Evolutionary conservation across 768 basidiomycete genomes (phyloP), one percentile per base, ranked within the genome.

Genomic region (Agrocybe pediades): DNA sequence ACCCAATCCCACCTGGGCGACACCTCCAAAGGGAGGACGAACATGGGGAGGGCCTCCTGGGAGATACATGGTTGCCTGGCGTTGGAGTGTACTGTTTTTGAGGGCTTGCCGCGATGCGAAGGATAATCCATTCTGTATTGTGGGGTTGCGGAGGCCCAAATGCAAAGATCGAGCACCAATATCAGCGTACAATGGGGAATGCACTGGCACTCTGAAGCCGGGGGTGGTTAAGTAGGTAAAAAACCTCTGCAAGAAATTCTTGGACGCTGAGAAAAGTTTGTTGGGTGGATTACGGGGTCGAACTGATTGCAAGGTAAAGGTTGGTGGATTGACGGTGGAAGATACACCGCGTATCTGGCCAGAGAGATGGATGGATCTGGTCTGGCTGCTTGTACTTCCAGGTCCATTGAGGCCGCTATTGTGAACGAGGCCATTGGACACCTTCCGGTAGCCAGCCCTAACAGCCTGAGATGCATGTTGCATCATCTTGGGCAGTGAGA

Each of bases 1-100:
- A 30, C 89, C 88, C 2, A 95, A 75, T 4, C 92, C 92, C 19
- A 94, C 80, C 56, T 90, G 86, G 0, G 80, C 68, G 24, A 88
- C 81, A 68, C 68, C 65, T 25, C 66, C 66, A 52, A 16, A 62
- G 17, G 61, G 60, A 7, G 83, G 82, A 2, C 80, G 68, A 13
- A 71, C 58, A 13, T 73, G 65, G 2, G 65, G 56, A 15, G 81
- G 75, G 6, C 80, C 77, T n/a, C 78, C 80, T 9, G 89, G 89
- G 9, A 92, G 70, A 61, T 77, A 83, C 15, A 75, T 59, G 26
- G 58, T 57, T 23, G 80, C 55, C 56, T 66, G 1, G 72, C 66
- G 21, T 71, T 68, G 21, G 78, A 67, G 1, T 75, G 81, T 13
- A 78, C 76, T 52, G 64, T 59, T 65, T 44, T 57, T 64, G 36